A percentile compares a stretch with the other conserved stretches of the same genome.
These are phyloP conservation scores for Lophiostoma macrostomum DNA, from an alignment of 495 filamentous ascomycete species.

Conservation along the genomic window DNA sequence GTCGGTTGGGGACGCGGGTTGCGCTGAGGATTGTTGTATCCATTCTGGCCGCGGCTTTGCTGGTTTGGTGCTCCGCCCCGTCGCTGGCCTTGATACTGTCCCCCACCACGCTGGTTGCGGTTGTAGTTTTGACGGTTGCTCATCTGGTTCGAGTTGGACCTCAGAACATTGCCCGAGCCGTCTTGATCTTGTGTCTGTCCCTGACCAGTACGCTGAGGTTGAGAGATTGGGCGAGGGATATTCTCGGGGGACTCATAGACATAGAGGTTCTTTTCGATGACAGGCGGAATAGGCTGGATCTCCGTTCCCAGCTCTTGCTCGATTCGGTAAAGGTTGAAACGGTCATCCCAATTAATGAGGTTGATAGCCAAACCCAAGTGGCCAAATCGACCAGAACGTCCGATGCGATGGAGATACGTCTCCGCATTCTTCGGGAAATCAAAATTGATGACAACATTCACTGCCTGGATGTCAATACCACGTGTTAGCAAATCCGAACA, in stretches of 20 bases:
- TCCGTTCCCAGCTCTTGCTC: conserved; percentile 96
- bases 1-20: conserved; percentile 27
- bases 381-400: conserved; percentile 93
- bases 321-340: conserved; percentile 98
- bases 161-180: not conserved
- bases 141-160: conserved; percentile 10
- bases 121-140: conserved; percentile 24
- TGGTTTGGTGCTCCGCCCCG: conserved; percentile 19
- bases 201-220: conserved; percentile 26
- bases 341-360: conserved; percentile 98
- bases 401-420: conserved; percentile 98
- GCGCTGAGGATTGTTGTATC: conserved; percentile 25
- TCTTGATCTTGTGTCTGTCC: conserved; percentile 11
- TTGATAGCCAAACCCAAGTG: conserved; percentile 98
- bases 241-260: conserved; percentile 95
- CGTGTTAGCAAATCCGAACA: conserved; percentile 97
- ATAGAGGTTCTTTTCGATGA: conserved; percentile 97
- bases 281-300: conserved; percentile 89
- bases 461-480: conserved; percentile 98
- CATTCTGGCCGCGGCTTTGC: conserved; percentile 30
- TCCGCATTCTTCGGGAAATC: conserved; percentile 99
- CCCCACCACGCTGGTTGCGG: conserved; percentile 22
- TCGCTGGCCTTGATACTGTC: conserved; percentile 25
- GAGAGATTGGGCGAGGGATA: conserved; percentile 76
- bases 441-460: conserved; percentile 99